phyloP scores from a whole-genome alignment of 768 basidiomycete genomes.

The Panaeolus papilionaceus region DNA sequence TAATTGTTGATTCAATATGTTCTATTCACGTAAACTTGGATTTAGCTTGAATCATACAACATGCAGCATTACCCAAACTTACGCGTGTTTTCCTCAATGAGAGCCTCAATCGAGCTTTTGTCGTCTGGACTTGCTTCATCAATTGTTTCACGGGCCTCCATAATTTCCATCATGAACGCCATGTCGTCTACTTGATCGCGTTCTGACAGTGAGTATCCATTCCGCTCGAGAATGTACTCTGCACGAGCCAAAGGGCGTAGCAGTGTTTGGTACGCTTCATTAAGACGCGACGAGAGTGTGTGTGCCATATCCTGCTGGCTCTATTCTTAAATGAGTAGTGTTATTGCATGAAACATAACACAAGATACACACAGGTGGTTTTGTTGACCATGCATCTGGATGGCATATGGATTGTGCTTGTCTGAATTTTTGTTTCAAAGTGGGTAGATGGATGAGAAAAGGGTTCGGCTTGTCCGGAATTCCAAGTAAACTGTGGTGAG shows the following conservation, averaged over 20 bases:
- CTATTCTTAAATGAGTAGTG: conserved; percentile 37
- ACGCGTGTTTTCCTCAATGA: conserved; percentile 65
- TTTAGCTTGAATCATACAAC: conserved; percentile 10
- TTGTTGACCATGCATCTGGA: conserved; percentile 84
- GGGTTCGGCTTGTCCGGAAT: conserved; percentile 68
- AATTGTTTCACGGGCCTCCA: conserved; percentile 80
- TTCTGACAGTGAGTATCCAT: conserved; percentile 67
- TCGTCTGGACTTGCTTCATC: conserved; percentile 59
- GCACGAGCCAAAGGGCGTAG: conserved; percentile 75
- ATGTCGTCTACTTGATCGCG: conserved; percentile 75
- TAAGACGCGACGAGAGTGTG: conserved; percentile 74
- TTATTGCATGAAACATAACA: conserved; percentile 16
- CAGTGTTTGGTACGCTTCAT: conserved; percentile 83
- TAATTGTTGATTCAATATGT: conserved; percentile 53
- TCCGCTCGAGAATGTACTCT: conserved; percentile 77
- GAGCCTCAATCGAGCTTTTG: conserved; percentile 50
- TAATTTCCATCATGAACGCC: conserved; percentile 74
- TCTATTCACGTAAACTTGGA: conserved; percentile 42
- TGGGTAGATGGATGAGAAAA: conserved; percentile 67
- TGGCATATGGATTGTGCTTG: conserved; percentile 80
- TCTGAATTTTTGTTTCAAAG: conserved; percentile 71
- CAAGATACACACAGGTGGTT: conserved; percentile 56
- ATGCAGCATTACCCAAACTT: conserved; percentile 22
- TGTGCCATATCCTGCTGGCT: conserved; percentile 65
- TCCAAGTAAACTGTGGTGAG: conserved; percentile 74